Base-by-base conservation (phyloP, 2,329 filamentous ascomycete genomes). In the Rhexocercosporidium sp. region DNA sequence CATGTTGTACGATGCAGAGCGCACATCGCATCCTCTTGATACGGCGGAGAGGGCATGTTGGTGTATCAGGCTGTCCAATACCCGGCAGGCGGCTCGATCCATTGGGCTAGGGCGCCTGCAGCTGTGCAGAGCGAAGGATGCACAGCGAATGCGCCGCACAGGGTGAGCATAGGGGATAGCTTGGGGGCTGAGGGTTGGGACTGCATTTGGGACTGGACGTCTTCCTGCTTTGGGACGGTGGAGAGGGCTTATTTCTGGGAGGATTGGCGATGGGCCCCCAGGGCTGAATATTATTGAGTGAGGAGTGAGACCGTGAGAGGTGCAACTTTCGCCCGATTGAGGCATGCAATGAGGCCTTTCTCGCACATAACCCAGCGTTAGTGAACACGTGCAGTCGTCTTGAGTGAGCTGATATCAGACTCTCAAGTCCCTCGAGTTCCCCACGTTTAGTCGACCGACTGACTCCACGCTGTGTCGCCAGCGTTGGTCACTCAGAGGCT, bases 91-190 rank as follows among this genome's bases (percentile, higher is more conserved):
- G 56, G 56, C 56, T n/a, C 12, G 25, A 46, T 59, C 39, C 16
- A 46, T 59, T 59, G 56, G 56, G 22, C 31, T 29, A 59, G 22
- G 47, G 20, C 16, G 11, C 16, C 57, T 60, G 57, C 39, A 47
- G 57, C 57, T 60, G 57, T 44, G 57, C 41, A 57, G 57, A 47
- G 39, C 57, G 57, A 60, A 60, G 57, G 57, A 60, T 60, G 57
- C 37, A 60, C 22, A 46, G n/a, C 39, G 9, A 46, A 31, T 60
- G 37, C 57, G 37, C 16, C 57, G 57, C 57, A 46, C 11, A 46
- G 54, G 31, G 31, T 22, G 54, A 8, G 20, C 53, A 56, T 56
- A 25, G 29, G 20, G 20, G 20, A 57, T 57, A n/a, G 54, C 54
- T 57, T 39, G 31, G 54, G 34, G 31, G 53, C 53, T 56, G 53